Evolutionary conservation across 768 basidiomycete species (phyloP).

Genomic region (Lentinula detonsa): DNA sequence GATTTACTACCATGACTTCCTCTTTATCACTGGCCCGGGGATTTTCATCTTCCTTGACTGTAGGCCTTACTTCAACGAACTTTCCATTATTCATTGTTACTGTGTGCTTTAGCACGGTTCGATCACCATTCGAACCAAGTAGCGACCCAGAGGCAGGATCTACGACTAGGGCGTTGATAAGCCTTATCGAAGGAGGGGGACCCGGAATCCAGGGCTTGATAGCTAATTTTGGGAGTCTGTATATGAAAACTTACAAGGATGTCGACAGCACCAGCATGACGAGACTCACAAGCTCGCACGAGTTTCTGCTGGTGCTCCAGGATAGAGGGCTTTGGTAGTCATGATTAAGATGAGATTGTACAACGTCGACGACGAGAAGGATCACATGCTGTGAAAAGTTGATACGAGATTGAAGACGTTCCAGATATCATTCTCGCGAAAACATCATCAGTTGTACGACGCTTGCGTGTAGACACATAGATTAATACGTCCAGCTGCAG

Average conservation of each 20-base stretch:
- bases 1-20: conserved; percentile 18
- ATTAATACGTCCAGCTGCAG: too few species aligned
- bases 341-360: background rate
- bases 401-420: too few species aligned
- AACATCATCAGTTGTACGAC: too few species aligned
- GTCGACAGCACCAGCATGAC: too few species aligned
- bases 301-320: conserved; percentile 8
- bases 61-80: conserved; percentile 17
- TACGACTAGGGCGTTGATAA: conserved; percentile 28
- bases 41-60: background rate
- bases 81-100: conserved; percentile 22
- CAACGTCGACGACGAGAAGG: background rate
- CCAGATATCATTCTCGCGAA: too few species aligned
- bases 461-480: too few species aligned
- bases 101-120: conserved; percentile 8
- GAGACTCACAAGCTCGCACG: conserved; percentile 1
- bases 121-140: conserved; percentile 11
- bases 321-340: background rate
- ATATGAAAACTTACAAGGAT: background rate
- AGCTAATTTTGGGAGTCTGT: conserved; percentile 21
- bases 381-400: background rate
- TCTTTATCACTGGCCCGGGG: conserved; percentile 7
- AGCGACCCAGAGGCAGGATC: conserved; percentile 21
- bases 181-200: conserved; percentile 16
- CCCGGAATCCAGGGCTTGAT: conserved; percentile 29